Base-by-base conservation (phyloP, 345 rosid genomes). In the Brassica rapa region DNA sequence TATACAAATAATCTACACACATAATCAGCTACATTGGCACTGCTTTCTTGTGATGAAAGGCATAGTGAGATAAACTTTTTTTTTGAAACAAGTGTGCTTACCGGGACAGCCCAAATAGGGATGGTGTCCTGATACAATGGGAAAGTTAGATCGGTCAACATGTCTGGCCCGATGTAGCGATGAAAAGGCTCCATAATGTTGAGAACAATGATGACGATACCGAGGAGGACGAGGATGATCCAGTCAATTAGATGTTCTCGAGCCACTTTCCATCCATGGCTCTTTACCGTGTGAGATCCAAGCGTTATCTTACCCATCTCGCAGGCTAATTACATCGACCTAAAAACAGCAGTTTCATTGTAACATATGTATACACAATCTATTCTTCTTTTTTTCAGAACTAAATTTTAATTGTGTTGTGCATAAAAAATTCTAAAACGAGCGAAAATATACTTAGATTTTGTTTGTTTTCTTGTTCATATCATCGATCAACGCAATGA, bases 21-120 rank as follows among this genome's bases (percentile, higher is more conserved):
- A 73, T n/a, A 51, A 62, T 37, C 27, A 27, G 39, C 0, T 56
- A 62, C 1, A 27, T 12, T 49, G n/a, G 14, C 27, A 53, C 62
- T 19, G 19, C 0, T 74, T 63, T n/a, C 53, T 73, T 80, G 60
- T 53, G 51, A 80, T 23, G 55, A 8, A 70, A 56, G 51, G 21
- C 12, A 27, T 7, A 41, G 14, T 12, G 43, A 59, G 5, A 59
- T 59, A 23, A 59, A 19, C 19, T 0, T 55, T 55, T 55, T 1
- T 55, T 55, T 23, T 8, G 59, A 15, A 53, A 15, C 59, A 53
- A 53, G 59, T 53, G 4, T 53, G 8, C 10, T 55, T 55, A 55
- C 8, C 12, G 89, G 90, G 37, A 90, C 92, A 78, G 87, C 85
- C 94, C 90, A 88, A 66, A 85, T 60, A 8, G 92, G 94, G 16